These are phyloP conservation scores for Phycomyces nitens DNA, from an alignment of 192 early-diverging fungal genomes.

Conservation along the genomic window DNA sequence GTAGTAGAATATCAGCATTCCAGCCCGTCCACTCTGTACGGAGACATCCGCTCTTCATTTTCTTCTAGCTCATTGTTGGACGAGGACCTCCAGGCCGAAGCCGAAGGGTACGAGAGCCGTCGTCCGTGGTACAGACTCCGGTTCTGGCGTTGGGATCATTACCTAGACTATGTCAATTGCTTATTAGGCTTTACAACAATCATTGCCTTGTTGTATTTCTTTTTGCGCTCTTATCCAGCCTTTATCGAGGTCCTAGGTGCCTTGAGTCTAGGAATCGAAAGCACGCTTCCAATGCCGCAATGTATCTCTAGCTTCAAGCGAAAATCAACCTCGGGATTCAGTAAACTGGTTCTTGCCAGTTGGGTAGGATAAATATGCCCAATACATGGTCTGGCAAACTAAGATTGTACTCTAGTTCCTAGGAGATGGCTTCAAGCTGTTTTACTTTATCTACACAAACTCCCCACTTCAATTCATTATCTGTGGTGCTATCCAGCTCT, in stretches of 20 bases:
- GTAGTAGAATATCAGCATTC: conserved; percentile 39
- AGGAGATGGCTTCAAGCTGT: conserved; percentile 55
- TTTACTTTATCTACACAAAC: conserved; percentile 49
- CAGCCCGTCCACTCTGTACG: conserved; percentile 29
- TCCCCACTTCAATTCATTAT: conserved; percentile 52
- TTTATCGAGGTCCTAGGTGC: conserved; percentile 40
- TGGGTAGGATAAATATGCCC: conserved; percentile 29
- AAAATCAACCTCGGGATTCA: conserved; percentile 51
- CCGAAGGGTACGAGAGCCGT: background rate
- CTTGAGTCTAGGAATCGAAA: conserved; percentile 50
- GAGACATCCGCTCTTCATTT: background rate
- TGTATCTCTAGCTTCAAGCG: conserved; percentile 42
- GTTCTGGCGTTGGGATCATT: conserved; percentile 44
- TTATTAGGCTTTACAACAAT: conserved; percentile 20
- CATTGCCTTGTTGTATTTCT: conserved; percentile 22
- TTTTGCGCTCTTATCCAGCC: conserved; percentile 17
- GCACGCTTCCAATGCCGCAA: conserved; percentile 59
- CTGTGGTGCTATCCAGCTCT: conserved; percentile 53
- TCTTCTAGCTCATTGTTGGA: conserved; percentile 4
- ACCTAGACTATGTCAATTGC: conserved; percentile 37
- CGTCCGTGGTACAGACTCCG: conserved; percentile 1
- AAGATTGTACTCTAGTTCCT: no score
- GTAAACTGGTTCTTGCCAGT: conserved; percentile 25
- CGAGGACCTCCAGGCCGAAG: conserved; percentile 7
- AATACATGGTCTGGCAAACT: no score